Base-by-base conservation (phyloP, 2,329 filamentous ascomycete species). In the Hymenoscyphus linearis region DNA sequence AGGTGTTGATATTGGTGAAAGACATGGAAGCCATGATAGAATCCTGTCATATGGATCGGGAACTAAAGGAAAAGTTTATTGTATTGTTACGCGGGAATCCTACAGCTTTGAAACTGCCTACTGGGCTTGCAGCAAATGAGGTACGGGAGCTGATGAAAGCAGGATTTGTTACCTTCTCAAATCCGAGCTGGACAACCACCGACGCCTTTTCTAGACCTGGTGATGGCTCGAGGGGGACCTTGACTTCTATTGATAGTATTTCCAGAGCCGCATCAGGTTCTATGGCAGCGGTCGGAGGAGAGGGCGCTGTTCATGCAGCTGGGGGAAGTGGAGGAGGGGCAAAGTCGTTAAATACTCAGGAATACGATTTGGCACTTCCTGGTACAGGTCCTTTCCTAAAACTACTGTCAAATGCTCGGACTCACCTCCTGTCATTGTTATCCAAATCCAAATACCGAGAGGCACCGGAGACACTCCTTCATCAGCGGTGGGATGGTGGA, bases 401-500 rank as follows among this genome's bases (percentile, higher is more conserved):
- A 72, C 78, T 92, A 2, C 77, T 87, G 0, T 79, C 82, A 22
- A 79, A 78, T 36, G 84, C 85, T 1, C 79, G 89, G 14, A 79
- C 80, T 26, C 87, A 90, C 72, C 74, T 92, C 0, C 73, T 85
- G 1, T 76, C 77, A 5, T 74, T 89, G 35, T 74, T 92, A 31
- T 76, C 76, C 14, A 83, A 82, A 71, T 84, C 82, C 13, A 80
- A 79, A 59, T 85, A 81, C 74, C 80, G 82, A 52, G 88, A 91
- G 74, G 82, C 81, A 35, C 84, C 88, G 0, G 80, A 88, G 72
- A 75, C 77, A 44, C 75, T 85, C 66, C 76, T 92, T 44, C 78
- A 79, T 44, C 87, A 91, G 73, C 81, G 85, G 57, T 92, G 89
- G 84, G 85, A 91, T 65, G 88, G 87, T 13, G 86, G 86, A 3